Percentiles rank a stretch among this genome's conserved stretches.
phyloP scores from a whole-genome alignment of 768 basidiomycete species.

The Suillus cothurnatus region DNA sequence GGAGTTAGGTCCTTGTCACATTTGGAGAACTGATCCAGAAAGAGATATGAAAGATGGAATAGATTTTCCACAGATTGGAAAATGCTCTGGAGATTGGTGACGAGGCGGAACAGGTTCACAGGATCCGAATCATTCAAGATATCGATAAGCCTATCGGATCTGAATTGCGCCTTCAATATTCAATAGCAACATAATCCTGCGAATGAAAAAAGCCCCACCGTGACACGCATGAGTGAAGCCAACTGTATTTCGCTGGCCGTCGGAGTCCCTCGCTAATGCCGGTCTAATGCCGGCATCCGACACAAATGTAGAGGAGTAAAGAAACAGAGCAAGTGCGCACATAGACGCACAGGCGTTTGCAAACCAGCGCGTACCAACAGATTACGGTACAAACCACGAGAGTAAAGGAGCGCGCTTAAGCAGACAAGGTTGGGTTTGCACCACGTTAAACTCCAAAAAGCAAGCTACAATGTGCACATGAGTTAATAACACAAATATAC shows the following conservation, averaged over 20 bases:
- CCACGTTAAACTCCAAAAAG: background rate
- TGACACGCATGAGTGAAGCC: background rate
- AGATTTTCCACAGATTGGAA: background rate
- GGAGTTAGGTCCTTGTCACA: background rate
- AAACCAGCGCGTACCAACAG: too few relatives aligned
- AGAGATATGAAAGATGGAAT: background rate
- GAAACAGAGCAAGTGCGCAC: too few relatives aligned
- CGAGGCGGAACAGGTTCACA: background rate
- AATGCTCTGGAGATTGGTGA: background rate
- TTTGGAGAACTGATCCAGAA: background rate
- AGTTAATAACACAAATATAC: background rate
- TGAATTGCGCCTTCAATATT: background rate
- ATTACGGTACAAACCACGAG: background rate
- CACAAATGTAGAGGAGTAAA: too few relatives aligned
- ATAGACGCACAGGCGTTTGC: background rate
- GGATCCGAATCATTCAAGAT: background rate
- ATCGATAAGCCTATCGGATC: background rate
- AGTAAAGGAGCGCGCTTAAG: background rate
- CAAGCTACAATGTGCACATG: conserved; percentile 1
- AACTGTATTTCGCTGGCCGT: background rate
- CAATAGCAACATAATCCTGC: background rate
- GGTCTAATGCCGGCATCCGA: too few relatives aligned
- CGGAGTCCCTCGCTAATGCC: background rate
- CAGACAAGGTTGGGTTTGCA: background rate
- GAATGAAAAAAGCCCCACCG: background rate